phyloP scores from a whole-genome alignment of 352 stramenopile species.

The Globisporangium orthogonon region DNA sequence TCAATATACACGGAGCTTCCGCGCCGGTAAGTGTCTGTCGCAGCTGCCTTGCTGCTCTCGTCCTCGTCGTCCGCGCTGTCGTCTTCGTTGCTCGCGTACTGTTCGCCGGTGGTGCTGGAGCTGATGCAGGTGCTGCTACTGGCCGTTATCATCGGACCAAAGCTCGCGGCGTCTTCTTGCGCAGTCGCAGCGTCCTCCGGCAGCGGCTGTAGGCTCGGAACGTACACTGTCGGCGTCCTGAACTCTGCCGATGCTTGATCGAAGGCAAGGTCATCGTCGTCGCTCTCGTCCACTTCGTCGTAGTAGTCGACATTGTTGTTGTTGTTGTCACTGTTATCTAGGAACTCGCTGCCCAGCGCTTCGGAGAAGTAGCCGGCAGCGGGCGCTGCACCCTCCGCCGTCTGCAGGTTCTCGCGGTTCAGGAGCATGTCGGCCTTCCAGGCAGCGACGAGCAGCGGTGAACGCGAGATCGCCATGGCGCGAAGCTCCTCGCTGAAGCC shows the following conservation, averaged over 20 bases:
- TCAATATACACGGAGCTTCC: constrained; percentile 13
- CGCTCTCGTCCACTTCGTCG: constrained; percentile 8
- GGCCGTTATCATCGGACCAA: no score
- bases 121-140: not conserved
- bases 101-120: no score
- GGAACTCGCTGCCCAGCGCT: not conserved
- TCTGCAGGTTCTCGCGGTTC: constrained; percentile 1
- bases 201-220: constrained; percentile 2
- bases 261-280: constrained; percentile 5
- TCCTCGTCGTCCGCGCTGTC: constrained; percentile 1
- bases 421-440: constrained; percentile 17
- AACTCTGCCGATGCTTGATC: not conserved
- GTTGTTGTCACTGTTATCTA: not conserved
- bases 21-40: constrained; percentile 2
- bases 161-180: not conserved
- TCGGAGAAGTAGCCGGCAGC: not conserved
- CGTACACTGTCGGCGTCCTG: constrained; percentile 7
- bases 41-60: constrained; percentile 4
- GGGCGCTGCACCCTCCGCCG: not conserved
- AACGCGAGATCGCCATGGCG: constrained; percentile 14
- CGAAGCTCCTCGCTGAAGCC: constrained; percentile 28
- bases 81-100: not conserved
- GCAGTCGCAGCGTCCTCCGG: not conserved
- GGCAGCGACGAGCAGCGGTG: constrained; percentile 10
- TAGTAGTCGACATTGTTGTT: not conserved